A percentile compares a stretch with the other conserved stretches of the same genome.
Conservation (phyloP, 352 stramenopile species). For the Globisporangium splendens region DNA sequence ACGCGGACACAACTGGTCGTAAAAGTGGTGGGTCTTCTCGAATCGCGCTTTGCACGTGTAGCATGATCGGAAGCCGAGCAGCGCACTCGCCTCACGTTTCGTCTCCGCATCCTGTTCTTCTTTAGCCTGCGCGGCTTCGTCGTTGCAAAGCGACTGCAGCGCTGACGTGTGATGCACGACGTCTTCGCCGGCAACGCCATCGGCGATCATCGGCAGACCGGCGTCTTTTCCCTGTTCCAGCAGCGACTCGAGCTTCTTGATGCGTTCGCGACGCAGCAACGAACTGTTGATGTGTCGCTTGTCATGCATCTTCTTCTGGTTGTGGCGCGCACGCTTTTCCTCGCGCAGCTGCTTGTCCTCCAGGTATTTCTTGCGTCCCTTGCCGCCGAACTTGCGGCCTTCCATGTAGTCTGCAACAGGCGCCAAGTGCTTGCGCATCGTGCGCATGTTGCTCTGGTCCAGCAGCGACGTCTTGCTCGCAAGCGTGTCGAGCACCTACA, state of each 20-base stretch:
- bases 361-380: conserved; percentile 84
- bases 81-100: conserved; percentile 53
- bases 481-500: conserved; percentile 56
- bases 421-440: conserved; percentile 76
- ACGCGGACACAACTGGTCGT: conserved; percentile 93
- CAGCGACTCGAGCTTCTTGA: conserved; percentile 90
- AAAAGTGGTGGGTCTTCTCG: conserved; percentile 95
- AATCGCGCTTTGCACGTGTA: conserved; percentile 96
- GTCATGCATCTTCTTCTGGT: conserved; percentile 89
- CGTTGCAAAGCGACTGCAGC: conserved; percentile 56
- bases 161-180: conserved; percentile 47
- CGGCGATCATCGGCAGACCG: conserved; percentile 86
- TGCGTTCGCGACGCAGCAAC: conserved; percentile 83
- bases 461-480: conserved; percentile 47
- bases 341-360: conserved; percentile 85
- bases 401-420: conserved; percentile 79
- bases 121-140: conserved; percentile 43
- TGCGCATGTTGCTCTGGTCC: conserved; percentile 71
- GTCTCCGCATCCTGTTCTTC: conserved; percentile 45
- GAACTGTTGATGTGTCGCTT: conserved; percentile 93
- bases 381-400: conserved; percentile 78
- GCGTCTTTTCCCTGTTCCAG: conserved; percentile 79
- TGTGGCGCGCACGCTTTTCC: conserved; percentile 78
- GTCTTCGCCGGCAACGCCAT: conserved; percentile 82
- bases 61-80: conserved; percentile 90